Evolutionary conservation across 345 rosid genomes (phyloP), one percentile per base, ranked within the genome.

Genomic region (Moringa oleifera): DNA sequence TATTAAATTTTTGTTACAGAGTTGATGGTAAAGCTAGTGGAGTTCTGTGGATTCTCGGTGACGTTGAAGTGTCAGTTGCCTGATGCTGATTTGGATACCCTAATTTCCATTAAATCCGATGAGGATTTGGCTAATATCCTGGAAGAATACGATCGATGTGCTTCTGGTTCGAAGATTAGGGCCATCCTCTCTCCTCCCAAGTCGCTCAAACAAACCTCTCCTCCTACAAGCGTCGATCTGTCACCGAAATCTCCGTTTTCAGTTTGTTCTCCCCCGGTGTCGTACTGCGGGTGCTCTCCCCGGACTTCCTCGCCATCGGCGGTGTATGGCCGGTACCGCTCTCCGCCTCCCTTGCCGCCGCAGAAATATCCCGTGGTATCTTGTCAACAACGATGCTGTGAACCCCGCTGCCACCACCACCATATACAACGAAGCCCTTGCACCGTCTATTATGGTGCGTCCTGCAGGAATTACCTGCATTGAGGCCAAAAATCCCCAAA

Each of bases 71-170:
- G 97, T 69, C 92, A 81, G 20, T 74, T 90, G 59, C 97, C 96
- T 0, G 59, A 84, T 66, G 96, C 85, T 11, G 95, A 94, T 69
- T 71, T 88, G 25, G 99, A 90, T 75, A 90, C 92, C 45, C 69
- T 94, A 51, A 67, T 94, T 54, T 74, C 95, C 19, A 58, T 94
- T 15, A 94, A 83, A 53, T 88, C 97, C 17, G 95, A 86, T 3
- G 96, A 94, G 52, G 96, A 94, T 23, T 68, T 94, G 63, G 55
- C 71, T 2, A 75, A 64, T 59, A 59, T 94, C 41, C 49, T 88
- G 5, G 81, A 75, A 57, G 83, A 75, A 37, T 87, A 84, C 71
- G 75, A 74, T 18, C 68, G 73, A 20, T 73, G 70, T 13, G 23
- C 74, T 54, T 45, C 68, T 15, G 53, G 20, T 51, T 28, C 80